Evolutionary conservation across 192 early-diverging fungal genomes (phyloP), one percentile per base, ranked within the genome.

Genomic region (Linnemannia zychae): DNA sequence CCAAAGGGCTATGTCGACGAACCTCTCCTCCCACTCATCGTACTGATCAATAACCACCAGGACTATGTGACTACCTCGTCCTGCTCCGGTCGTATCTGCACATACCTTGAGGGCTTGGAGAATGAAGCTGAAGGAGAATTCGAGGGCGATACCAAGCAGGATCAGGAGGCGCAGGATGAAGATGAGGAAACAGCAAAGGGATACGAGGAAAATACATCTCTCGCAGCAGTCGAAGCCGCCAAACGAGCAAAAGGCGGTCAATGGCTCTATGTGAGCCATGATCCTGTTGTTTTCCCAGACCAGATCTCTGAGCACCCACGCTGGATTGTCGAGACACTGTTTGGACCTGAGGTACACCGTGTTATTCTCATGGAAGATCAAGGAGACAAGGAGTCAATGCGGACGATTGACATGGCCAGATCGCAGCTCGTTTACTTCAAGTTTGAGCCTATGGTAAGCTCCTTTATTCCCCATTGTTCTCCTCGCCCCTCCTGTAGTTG

Each of bases 1-100:
- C 90, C 91, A 34, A 92, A 92, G 76, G 91, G 90, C 9, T 87
- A 83, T 65, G 85, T 92, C 40, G 91, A 92, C 74, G 90, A 78
- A 46, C 87, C 91, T 12, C 88, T 92, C 47, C 47, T 89, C 20
- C 87, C 87, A 16, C 67, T 92, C 16, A 89, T 91, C 48, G 68
- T 87, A 5, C 76, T 91, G 22, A 81, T 92, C 75, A 92, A 92
- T 72, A 79, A 68, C 38, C 91, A 92, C 75, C 72, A 88, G 2
- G 89, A 91, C 74, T 92, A 91, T 84, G 87, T 89, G 38, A 91
- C 90, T 38, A 91, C 90, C 5, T 90, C 89, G 34, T 89, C 89
- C 7, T 92, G 91, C 74, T 92, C 91, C 7, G 91, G 91, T 13
- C 79, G 90, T 50, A 78, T 91, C 34, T 88, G 90, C 34, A 82